These are phyloP conservation scores for Oryza brachyantha DNA, from an alignment of 176 grass and related monocot genomes.

Conservation along the genomic window DNA sequence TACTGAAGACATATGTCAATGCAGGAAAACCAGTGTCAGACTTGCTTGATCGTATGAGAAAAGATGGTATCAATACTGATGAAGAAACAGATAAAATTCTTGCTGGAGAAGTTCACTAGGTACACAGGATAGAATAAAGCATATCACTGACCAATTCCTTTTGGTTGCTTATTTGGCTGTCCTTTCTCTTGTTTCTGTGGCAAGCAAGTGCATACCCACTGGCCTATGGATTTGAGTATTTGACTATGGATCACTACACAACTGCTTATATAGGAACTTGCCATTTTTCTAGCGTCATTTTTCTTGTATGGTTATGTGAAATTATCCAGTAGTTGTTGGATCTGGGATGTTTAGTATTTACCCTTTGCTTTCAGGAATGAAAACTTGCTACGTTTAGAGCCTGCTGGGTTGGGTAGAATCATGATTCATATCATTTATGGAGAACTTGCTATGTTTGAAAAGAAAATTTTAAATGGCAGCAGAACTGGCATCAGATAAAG, in stretches of 20 bases:
- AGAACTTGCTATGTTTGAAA: not conserved
- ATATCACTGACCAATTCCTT: not conserved
- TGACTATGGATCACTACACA: not conserved
- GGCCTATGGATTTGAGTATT: not conserved
- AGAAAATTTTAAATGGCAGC: not conserved
- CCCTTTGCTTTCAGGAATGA: not conserved
- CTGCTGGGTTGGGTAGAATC: not conserved
- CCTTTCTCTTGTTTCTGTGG: not conserved
- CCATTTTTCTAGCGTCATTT: not conserved
- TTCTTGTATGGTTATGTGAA: not conserved
- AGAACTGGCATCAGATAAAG: too few relatives aligned
- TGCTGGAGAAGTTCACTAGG: constrained; percentile 25
- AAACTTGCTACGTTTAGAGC: not conserved
- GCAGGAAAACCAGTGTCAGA: constrained; percentile 28
- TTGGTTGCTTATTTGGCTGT: too few relatives aligned
- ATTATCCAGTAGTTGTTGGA: not conserved
- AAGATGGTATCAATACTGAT: constrained; percentile 52
- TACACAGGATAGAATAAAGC: not conserved
- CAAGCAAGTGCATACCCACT: not conserved
- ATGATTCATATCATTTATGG: not conserved
- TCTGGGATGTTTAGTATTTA: constrained; percentile 1
- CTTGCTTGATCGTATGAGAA: constrained; percentile 54
- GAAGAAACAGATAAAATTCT: constrained; percentile 52
- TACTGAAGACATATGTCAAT: constrained; percentile 44
- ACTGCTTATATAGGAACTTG: not conserved